A percentile compares a stretch with the other conserved stretches of the same genome.
phyloP scores from a whole-genome alignment of 192 early-diverging fungal genomes.

The Endogone sp. region DNA sequence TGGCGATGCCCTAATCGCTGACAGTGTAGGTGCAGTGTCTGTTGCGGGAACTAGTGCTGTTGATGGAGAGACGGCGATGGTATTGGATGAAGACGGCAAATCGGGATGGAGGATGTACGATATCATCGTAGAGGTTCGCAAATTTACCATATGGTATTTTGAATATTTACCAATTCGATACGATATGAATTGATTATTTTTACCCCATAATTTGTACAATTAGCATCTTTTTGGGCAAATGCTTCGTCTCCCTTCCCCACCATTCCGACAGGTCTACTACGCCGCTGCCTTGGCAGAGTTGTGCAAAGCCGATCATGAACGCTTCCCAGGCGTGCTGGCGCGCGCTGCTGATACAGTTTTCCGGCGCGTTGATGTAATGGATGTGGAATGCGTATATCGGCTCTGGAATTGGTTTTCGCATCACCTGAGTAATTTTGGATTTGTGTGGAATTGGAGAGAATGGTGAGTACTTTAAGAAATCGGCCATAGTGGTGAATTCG shows the following conservation, averaged over 20 bases:
- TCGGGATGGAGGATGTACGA: slow-evolving; percentile 24
- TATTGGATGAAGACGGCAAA: slow-evolving; percentile 8
- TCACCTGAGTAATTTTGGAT: slow-evolving; percentile 92
- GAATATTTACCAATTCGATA: too few species aligned
- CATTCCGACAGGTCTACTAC: slow-evolving; percentile 69
- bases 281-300: slow-evolving; percentile 68
- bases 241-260: slow-evolving; percentile 43
- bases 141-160: not conserved
- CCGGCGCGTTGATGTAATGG: slow-evolving; percentile 66
- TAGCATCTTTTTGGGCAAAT: slow-evolving; percentile 42
- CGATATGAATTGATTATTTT: not conserved
- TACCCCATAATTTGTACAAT: not conserved
- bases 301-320: slow-evolving; percentile 55
- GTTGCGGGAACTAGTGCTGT: not conserved
- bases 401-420: slow-evolving; percentile 87
- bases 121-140: slow-evolving; percentile 24
- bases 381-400: slow-evolving; percentile 81
- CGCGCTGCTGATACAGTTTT: slow-evolving; percentile 61
- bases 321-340: slow-evolving; percentile 62
- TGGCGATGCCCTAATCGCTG: slow-evolving; percentile 1
- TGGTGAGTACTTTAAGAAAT: not conserved
- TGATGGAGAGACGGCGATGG: slow-evolving; percentile 1
- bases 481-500: not conserved
- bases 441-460: slow-evolving; percentile 24
- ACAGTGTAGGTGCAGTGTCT: not conserved